A percentile compares a stretch with the other conserved stretches of the same genome.
Evolutionary conservation across 129 eudicot genomes (phyloP).

Genomic region (Flaveria ramosissima): DNA sequence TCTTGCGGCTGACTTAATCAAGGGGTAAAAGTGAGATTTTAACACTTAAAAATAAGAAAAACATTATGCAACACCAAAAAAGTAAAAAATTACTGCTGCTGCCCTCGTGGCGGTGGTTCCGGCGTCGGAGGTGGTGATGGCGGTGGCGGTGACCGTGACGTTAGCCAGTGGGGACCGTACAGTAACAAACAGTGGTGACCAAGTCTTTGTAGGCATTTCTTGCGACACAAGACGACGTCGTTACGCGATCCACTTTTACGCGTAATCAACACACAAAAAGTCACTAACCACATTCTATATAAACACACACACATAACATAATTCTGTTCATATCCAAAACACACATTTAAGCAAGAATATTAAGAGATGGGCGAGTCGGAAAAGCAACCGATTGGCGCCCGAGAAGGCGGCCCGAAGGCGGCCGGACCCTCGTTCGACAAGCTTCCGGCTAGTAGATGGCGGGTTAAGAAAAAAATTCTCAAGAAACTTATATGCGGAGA

Average conservation of each 20-base stretch:
- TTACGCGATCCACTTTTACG: conserved; percentile 22
- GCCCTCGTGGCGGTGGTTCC: neutral
- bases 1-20: neutral
- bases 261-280: conserved; percentile 18
- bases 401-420: conserved; percentile 22
- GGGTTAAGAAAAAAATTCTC: conserved; percentile 29
- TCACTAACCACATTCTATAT: conserved; percentile 1
- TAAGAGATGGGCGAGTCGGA: conserved; percentile 19
- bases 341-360: neutral
- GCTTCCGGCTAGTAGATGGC: conserved; percentile 30
- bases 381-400: conserved; percentile 24
- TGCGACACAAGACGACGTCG: conserved; percentile 1
- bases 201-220: conserved; percentile 3
- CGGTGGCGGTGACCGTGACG: too few species aligned
- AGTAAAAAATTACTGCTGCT: too few species aligned
- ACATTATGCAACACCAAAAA: neutral
- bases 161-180: too few species aligned
- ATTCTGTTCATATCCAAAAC: neutral
- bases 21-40: neutral
- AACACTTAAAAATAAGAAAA: neutral
- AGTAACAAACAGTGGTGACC: neutral
- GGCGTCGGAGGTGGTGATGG: neutral
- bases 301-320: neutral
- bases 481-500: conserved; percentile 18
- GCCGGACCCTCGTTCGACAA: conserved; percentile 22